Evolutionary conservation across 352 stramenopile genomes (phyloP).

Genomic region (Saprolegnia diclina): DNA sequence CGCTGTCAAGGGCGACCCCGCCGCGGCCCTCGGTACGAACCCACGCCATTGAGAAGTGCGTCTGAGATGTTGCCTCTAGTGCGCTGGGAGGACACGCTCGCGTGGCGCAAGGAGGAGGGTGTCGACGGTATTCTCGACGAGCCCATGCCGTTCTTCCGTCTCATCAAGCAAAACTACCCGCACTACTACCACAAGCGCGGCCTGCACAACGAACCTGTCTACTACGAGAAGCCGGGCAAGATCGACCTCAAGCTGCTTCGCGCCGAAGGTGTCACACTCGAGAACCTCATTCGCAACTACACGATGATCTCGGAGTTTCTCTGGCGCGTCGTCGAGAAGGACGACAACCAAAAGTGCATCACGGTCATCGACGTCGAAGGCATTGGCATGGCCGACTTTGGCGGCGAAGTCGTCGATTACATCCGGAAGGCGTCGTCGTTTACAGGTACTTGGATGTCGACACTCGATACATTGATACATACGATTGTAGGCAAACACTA

Average conservation of each 20-base stretch:
- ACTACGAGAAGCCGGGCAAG: conserved; percentile 82
- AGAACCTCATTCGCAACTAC: conserved; percentile 83
- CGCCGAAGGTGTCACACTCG: conserved; percentile 57
- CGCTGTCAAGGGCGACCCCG: conserved; percentile 71
- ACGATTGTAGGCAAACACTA: conserved; percentile 69
- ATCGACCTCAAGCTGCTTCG: conserved; percentile 85
- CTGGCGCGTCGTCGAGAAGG: conserved; percentile 77
- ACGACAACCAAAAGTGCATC: conserved; percentile 82
- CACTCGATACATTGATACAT: conserved; percentile 16
- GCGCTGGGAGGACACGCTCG: conserved; percentile 62
- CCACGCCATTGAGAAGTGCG: too few species aligned
- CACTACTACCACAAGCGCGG: conserved; percentile 87
- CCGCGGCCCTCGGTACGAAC: conserved; percentile 34
- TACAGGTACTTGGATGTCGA: conserved; percentile 39
- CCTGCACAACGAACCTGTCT: conserved; percentile 72
- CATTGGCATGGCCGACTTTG: conserved; percentile 79
- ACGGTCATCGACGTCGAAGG: conserved; percentile 79
- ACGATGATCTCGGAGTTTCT: conserved; percentile 82
- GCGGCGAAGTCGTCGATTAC: conserved; percentile 82
- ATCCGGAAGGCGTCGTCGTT: conserved; percentile 64
- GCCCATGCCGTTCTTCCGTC: conserved; percentile 63
- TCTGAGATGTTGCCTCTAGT: conserved; percentile 34
- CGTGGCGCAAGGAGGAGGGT: conserved; percentile 75
- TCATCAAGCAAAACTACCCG: conserved; percentile 89
- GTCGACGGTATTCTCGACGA: conserved; percentile 70